Percentiles rank a stretch among this genome's conserved stretches.
phyloP scores from a whole-genome alignment of 2,329 filamentous ascomycete species.

The Calcarisporium arbuscula region DNA sequence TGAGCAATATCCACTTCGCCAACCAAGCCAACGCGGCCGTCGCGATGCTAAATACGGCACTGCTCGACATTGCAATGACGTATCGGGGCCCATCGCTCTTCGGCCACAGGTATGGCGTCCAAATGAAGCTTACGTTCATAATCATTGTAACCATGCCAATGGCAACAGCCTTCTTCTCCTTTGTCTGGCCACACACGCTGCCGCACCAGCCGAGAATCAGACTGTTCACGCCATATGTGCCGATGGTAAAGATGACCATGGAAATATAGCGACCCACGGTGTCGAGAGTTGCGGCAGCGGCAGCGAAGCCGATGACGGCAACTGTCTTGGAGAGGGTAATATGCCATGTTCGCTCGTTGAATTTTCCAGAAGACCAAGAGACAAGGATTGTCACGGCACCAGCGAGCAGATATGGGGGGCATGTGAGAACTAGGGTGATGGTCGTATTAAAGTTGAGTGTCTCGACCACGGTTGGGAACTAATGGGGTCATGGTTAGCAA shows the following conservation, averaged over 20 bases:
- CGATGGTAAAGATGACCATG: slow-evolving; percentile 25
- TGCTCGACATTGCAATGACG: slow-evolving; percentile 25
- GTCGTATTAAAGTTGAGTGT: slow-evolving; percentile 39
- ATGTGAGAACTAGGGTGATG: slow-evolving; percentile 42
- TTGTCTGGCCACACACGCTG: slow-evolving; percentile 31
- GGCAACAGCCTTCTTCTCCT: slow-evolving; percentile 35
- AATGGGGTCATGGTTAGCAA: background rate
- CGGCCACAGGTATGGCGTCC: slow-evolving; percentile 36
- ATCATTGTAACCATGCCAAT: slow-evolving; percentile 26
- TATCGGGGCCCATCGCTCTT: slow-evolving; percentile 32
- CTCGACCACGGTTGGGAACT: slow-evolving; percentile 12
- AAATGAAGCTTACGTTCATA: slow-evolving; percentile 27
- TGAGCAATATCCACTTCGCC: background rate
- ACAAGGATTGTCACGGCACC: slow-evolving; percentile 17
- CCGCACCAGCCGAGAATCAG: slow-evolving; percentile 32
- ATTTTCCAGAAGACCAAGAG: slow-evolving; percentile 27
- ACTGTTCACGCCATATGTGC: slow-evolving; percentile 28
- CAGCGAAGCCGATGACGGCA: slow-evolving; percentile 32
- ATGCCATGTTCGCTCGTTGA: slow-evolving; percentile 38
- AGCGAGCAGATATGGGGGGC: slow-evolving; percentile 24
- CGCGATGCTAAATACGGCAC: background rate
- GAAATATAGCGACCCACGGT: slow-evolving; percentile 20
- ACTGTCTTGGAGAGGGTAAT: slow-evolving; percentile 32
- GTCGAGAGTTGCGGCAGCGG: slow-evolving; percentile 17
- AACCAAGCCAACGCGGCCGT: background rate